Base-by-base conservation (phyloP, 768 basidiomycete genomes). In the Lepiota subincarnata region DNA sequence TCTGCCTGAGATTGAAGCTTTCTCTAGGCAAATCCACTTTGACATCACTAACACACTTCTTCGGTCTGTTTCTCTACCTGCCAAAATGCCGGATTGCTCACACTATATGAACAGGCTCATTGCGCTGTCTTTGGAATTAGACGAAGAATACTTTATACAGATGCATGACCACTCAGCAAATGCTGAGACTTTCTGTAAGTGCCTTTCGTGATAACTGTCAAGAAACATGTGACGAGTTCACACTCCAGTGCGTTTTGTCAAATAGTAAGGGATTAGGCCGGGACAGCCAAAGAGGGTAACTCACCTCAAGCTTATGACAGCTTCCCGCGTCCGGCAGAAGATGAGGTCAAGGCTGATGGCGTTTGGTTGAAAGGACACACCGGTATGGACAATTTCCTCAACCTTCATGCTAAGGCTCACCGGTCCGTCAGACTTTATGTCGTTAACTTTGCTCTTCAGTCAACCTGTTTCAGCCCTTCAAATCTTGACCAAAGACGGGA, bases 321-420 rank as follows among this genome's bases (percentile, higher is more conserved):
- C 59, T 73, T 71, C 56, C 75, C 74, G 5, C 71, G 75, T 19
- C 62, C 70, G 2, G 57, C 67, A 19, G 74, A 74, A 16, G 76
- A 78, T 2, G 77, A 79, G 56, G 48, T 55, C 22, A 70, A 70
- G 44, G 67, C 74, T 0, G 74, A 74, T 18, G 68, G 75, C 39
- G 74, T 80, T 3, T 80, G 77, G 77, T 59, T 79, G 18, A 79
- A 80, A 55, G 78, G 78, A 2, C 78, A 79, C 48, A 74, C 73
- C 3, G 77, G 77, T 73, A 48, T 3, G 53, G 40, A 38, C 39
- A 28, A 34, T 8, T 16, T 7, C 24, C 35, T 31, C 31, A 31
- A 24, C 28, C 11, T 19, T 12, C 12, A 31, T 7, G 37, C 12
- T 37, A 11, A 19, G 13, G 8, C 14, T 22, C 13, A 22, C n/a